Percentiles rank a stretch among this genome's conserved stretches.
Evolutionary conservation across 768 basidiomycete genomes (phyloP).

Genomic region (Tricholomella constricta): DNA sequence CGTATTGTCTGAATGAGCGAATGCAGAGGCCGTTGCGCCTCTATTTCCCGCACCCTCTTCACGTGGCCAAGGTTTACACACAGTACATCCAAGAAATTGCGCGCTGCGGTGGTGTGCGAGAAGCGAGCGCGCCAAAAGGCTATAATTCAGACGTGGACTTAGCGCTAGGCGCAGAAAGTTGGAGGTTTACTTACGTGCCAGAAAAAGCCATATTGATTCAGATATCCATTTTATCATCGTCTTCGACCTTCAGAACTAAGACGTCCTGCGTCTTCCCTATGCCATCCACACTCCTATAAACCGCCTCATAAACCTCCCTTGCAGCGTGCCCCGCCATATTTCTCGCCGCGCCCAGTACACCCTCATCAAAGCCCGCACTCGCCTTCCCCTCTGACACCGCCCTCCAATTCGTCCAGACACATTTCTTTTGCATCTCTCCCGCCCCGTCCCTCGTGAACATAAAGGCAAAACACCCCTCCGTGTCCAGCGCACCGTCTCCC

Average conservation of each 20-base stretch:
- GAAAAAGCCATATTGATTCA: slow-evolving; percentile 15
- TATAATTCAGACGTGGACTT: too few relatives aligned
- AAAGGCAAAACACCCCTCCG: slow-evolving; percentile 73
- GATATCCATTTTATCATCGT: slow-evolving; percentile 47
- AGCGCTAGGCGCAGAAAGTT: too few relatives aligned
- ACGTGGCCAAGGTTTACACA: too few relatives aligned
- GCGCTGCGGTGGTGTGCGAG: too few relatives aligned
- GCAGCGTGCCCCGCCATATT: slow-evolving; percentile 53
- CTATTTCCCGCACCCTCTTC: too few relatives aligned
- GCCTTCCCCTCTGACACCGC: slow-evolving; percentile 14
- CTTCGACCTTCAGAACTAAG: slow-evolving; percentile 27
- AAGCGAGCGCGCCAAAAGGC: too few relatives aligned
- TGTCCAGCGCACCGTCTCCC: slow-evolving; percentile 45
- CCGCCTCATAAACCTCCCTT: slow-evolving; percentile 43
- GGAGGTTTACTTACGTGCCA: too few relatives aligned
- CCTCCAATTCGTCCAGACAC: slow-evolving; percentile 64
- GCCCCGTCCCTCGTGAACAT: slow-evolving; percentile 39
- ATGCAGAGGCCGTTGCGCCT: too few relatives aligned
- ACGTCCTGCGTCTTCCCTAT: slow-evolving; percentile 13
- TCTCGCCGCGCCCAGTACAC: slow-evolving; percentile 44
- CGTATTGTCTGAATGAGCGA: too few relatives aligned
- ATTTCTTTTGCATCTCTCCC: slow-evolving; percentile 24
- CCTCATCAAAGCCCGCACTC: slow-evolving; percentile 38
- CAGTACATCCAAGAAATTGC: too few relatives aligned
- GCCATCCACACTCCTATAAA: slow-evolving; percentile 44